Base-by-base conservation (phyloP, 2,329 filamentous ascomycete genomes). In the Ophiocordyceps robertsii region DNA sequence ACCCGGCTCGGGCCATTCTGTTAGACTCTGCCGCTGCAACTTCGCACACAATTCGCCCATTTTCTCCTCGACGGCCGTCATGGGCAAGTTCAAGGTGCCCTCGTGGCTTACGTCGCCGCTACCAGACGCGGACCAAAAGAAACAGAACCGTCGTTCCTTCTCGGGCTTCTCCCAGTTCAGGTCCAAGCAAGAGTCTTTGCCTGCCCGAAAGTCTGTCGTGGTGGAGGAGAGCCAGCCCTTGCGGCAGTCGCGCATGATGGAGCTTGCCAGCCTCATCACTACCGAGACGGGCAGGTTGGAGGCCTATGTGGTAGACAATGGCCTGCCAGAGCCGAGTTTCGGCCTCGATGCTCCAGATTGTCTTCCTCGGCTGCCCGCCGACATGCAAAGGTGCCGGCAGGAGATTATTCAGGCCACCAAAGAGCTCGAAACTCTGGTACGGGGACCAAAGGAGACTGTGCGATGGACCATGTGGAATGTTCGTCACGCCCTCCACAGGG, bases 381-480 rank as follows among this genome's bases (percentile, higher is more conserved):
- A 72, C 3, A 58, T 73, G 13, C 63, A 66, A 44, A 57, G 53
- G 44, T 65, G 65, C 44, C 63, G 72, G 29, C 61, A 64, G 42
- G 65, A 68, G 43, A 61, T 75, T 40, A 61, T 74, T 7, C 60
- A 60, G 45, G 70, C 71, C 9, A 68, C 69, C 3, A 65, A 60
- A 43, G 68, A 74, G 47, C 59, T 76, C 13, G 61, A 60, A 3
- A 55, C 62, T 38, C 55, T 76, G 40, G 65, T 69, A 14, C 62
- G 67, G 19, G 72, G 72, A 0, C 71, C 72, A 0, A 59, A 63
- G 31, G 70, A 75, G 49, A 60, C 56, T n/a, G 50, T 75, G 8
- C 59, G 72, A 55, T 75, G 69, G 68, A 63, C 66, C 41, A 60
- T 68, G 42, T 74, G 68, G 71, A 67, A 64, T 51, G 70, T 72